These are phyloP conservation scores for Exophiala lecanii-corni DNA, from an alignment of 2,329 filamentous ascomycete species.

Conservation along the genomic window DNA sequence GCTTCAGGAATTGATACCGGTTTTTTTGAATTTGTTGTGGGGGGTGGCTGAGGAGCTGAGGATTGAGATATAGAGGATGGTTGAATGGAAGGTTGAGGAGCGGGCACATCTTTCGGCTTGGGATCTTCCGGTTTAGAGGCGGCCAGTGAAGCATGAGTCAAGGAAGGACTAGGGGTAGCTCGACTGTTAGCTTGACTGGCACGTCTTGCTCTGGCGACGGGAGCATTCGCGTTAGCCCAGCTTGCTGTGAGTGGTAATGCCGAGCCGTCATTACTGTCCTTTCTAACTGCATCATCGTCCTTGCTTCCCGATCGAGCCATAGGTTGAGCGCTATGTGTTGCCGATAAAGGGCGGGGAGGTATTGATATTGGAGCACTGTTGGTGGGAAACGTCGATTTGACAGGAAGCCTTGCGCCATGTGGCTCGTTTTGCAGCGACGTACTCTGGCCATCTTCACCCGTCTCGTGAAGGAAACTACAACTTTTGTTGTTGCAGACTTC, in stretches of 20 bases:
- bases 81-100: conserved; percentile 7
- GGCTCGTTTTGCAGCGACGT: conserved; percentile 27
- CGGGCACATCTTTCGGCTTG: conserved; percentile 27
- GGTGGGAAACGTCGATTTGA: conserved; percentile 42
- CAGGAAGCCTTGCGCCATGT: conserved; percentile 12
- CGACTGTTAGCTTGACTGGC: conserved; percentile 75
- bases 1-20: conserved; percentile 27
- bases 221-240: conserved; percentile 71
- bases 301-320: conserved; percentile 72
- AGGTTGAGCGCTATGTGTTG: conserved; percentile 45
- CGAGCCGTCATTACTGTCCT: conserved; percentile 69
- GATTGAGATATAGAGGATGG: conserved; percentile 5
- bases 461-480: conserved; percentile 97
- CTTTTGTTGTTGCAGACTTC: conserved; percentile 93
- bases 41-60: neutral
- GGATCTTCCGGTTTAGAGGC: conserved; percentile 32
- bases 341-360: conserved; percentile 31
- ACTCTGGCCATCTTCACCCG: conserved; percentile 72
- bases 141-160: conserved; percentile 42
- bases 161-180: conserved; percentile 75
- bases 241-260: conserved; percentile 90
- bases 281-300: conserved; percentile 57
- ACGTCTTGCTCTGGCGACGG: conserved; percentile 60
- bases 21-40: too few species aligned
- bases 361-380: conserved; percentile 29